phyloP scores from a whole-genome alignment of 2,329 filamentous ascomycete species.

The Aspergillus sp. region DNA sequence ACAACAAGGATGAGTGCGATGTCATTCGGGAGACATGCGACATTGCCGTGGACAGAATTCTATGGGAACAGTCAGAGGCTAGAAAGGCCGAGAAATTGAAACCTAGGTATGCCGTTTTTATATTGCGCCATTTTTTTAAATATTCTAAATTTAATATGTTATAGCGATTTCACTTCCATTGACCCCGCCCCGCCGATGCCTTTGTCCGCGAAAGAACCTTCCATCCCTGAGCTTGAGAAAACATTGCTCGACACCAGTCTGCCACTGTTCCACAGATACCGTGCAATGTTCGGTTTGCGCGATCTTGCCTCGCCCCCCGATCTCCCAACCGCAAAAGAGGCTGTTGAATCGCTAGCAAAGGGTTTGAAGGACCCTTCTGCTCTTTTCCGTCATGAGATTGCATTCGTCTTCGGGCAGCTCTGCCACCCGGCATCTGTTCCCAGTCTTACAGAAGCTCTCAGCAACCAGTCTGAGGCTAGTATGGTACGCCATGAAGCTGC shows the following conservation, averaged over 20 bases:
- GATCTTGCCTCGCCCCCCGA: conserved; percentile 93
- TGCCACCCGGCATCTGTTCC: conserved; percentile 97
- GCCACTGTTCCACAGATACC: conserved; percentile 88
- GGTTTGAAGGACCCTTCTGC: conserved; percentile 85
- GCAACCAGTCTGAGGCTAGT: conserved; percentile 76
- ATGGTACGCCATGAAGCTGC: conserved; percentile 99
- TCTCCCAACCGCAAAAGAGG: conserved; percentile 83
- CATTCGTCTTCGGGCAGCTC: conserved; percentile 96
- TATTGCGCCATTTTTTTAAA: conserved; percentile 16
- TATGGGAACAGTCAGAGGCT: conserved; percentile 82
- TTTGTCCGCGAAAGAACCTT: conserved; percentile 59
- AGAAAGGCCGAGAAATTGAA: conserved; percentile 74
- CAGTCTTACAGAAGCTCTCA: conserved; percentile 74
- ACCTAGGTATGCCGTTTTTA: conserved; percentile 62
- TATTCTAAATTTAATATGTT: conserved; percentile 27
- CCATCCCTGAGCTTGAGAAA: conserved; percentile 72
- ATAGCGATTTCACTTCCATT: conserved; percentile 89
- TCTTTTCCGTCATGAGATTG: conserved; percentile 95
- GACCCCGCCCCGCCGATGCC: conserved; percentile 91
- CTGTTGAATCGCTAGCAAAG: conserved; percentile 79
- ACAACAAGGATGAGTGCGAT: conserved; percentile 72
- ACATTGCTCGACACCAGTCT: conserved; percentile 74
- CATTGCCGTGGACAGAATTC: conserved; percentile 88
- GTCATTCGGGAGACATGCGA: conserved; percentile 95
- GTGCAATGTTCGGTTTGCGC: conserved; percentile 96